Percentiles rank a stretch among this genome's conserved stretches.
Conservation (phyloP, 495 filamentous ascomycete species). For the Thermothielavioides terrestris region DNA sequence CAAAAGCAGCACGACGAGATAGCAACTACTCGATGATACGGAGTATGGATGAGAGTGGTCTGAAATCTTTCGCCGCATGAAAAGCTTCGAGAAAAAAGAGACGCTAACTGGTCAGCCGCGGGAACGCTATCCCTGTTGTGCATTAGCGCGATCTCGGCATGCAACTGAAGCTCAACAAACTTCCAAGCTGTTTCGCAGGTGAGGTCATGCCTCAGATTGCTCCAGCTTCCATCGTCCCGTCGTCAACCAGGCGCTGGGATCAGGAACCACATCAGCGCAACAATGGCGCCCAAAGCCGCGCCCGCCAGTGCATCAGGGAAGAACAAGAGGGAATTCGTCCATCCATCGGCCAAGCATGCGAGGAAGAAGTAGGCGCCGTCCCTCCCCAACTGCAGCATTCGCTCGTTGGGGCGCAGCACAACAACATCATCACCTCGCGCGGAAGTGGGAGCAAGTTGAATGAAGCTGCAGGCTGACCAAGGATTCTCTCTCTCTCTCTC, state of each 20-base stretch:
- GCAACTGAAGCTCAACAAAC: not conserved
- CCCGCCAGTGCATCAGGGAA: constrained; percentile 11
- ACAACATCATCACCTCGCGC: no score
- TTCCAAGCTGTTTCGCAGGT: not conserved
- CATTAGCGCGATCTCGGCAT: not conserved
- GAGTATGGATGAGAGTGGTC: no score
- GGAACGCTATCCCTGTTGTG: constrained; percentile 8
- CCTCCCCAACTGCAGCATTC: not conserved
- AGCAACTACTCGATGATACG: no score
- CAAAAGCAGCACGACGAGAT: no score
- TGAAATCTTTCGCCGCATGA: no score
- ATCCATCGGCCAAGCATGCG: constrained; percentile 39
- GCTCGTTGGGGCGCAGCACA: no score
- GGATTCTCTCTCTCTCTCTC: not conserved
- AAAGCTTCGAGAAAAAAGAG: no score
- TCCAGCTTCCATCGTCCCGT: not conserved
- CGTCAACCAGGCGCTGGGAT: not conserved
- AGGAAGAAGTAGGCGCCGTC: constrained; percentile 33
- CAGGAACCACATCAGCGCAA: not conserved
- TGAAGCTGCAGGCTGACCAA: constrained; percentile 5
- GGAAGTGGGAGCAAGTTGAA: no score
- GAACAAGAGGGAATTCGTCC: constrained; percentile 28
- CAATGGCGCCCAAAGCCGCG: constrained; percentile 23
- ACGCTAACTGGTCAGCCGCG: no score
- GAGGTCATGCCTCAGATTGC: not conserved